Percentiles rank a stretch among this genome's conserved stretches.
These are phyloP conservation scores for Irpex sp. DNA, from an alignment of 1,284 basidiomycete species.

Conservation along the genomic window DNA sequence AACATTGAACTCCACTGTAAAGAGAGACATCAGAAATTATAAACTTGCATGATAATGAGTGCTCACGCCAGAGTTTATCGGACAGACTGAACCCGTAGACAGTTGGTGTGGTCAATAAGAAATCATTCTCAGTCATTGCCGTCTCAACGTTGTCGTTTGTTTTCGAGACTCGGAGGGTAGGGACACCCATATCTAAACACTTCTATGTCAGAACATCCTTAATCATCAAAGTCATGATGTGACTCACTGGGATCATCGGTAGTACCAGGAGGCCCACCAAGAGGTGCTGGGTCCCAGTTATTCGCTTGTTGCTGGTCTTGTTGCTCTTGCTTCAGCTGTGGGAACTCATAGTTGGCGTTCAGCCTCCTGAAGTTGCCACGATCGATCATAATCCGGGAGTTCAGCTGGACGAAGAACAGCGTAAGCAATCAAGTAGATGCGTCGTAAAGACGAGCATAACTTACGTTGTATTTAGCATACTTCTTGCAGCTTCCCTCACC, in stretches of 20 bases:
- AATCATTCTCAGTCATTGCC: conserved; percentile 40
- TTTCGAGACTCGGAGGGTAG: conserved; percentile 15
- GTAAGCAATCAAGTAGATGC: background rate
- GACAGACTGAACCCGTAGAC: conserved; percentile 56
- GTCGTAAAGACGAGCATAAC: conserved; percentile 6
- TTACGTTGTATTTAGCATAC: conserved; percentile 42
- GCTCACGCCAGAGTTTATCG: conserved; percentile 58
- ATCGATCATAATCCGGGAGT: conserved; percentile 51
- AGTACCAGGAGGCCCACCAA: background rate
- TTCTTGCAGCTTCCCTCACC: conserved; percentile 21
- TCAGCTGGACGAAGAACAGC: conserved; percentile 14
- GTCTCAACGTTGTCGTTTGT: conserved; percentile 4
- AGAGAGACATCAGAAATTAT: background rate
- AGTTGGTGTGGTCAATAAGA: conserved; percentile 52
- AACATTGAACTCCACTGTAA: conserved; percentile 51
- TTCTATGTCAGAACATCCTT: background rate
- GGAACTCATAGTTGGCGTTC: conserved; percentile 45
- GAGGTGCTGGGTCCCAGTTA: background rate
- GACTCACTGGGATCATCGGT: background rate
- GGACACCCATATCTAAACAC: conserved; percentile 12
- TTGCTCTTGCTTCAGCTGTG: conserved; percentile 19
- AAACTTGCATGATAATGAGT: background rate
- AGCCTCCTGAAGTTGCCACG: conserved; percentile 45
- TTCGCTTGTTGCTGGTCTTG: background rate
- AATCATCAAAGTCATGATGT: conserved; percentile 4